A percentile compares a stretch with the other conserved stretches of the same genome.
Evolutionary conservation across 2,329 filamentous ascomycete species (phyloP).

Genomic region (Torrubiella hemipterigena): DNA sequence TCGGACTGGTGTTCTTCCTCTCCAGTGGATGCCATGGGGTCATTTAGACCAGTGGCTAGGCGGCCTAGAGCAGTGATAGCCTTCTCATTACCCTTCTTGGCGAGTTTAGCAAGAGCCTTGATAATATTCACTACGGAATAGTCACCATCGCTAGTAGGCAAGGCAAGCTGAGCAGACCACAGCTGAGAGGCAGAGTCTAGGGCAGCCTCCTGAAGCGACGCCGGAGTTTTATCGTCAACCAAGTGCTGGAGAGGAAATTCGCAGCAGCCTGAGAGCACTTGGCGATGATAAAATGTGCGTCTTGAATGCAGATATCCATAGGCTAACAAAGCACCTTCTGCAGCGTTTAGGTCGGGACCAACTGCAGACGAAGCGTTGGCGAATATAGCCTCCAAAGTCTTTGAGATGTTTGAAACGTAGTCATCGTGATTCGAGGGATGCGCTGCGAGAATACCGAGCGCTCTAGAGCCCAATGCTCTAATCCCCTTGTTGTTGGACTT

Average conservation of each 20-base stretch:
- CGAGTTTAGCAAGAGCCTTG: conserved; percentile 51
- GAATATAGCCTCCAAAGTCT: conserved; percentile 29
- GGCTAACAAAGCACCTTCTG: conserved; percentile 34
- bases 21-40: conserved; percentile 9
- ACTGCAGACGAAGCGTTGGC: conserved; percentile 26
- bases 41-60: conserved; percentile 52
- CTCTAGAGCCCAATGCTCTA: conserved; percentile 53
- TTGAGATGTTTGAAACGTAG: conserved; percentile 12
- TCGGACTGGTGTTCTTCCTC: conserved; percentile 11
- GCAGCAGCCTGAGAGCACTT: too few species aligned
- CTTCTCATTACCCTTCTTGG: conserved; percentile 70
- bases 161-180: conserved; percentile 29
- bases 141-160: conserved; percentile 17
- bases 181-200: conserved; percentile 34
- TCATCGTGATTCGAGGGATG: conserved; percentile 37
- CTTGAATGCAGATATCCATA: conserved; percentile 32
- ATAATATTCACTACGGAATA: conserved; percentile 33
- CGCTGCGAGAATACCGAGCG: conserved; percentile 65
- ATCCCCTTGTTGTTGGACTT: conserved; percentile 61
- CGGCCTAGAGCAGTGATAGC: conserved; percentile 74
- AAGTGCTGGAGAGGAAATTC: conserved; percentile 16
- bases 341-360: conserved; percentile 30
- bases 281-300: conserved; percentile 27
- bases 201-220: conserved; percentile 29
- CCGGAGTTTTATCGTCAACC: conserved; percentile 13